These are phyloP conservation scores for Cyclospora cayetanensis DNA, from an alignment of 169 alveolate genomes.

Conservation along the genomic window DNA sequence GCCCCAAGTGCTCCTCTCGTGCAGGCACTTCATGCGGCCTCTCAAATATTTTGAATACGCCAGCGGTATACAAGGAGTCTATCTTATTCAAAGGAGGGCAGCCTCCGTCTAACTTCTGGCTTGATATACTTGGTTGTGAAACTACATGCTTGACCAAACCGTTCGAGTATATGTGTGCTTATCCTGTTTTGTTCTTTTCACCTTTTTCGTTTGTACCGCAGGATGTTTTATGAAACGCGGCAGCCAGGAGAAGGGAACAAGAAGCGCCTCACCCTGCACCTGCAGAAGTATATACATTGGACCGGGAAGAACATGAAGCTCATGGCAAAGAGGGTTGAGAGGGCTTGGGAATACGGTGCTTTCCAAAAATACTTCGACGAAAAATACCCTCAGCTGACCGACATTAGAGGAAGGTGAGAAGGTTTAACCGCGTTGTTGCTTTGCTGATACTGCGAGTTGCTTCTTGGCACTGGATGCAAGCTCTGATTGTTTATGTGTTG, in stretches of 20 bases:
- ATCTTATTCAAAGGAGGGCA: too few species aligned
- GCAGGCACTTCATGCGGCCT: too few species aligned
- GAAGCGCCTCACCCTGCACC: constrained; percentile 60
- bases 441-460: not conserved
- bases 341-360: constrained; percentile 87
- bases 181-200: not conserved
- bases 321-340: constrained; percentile 80
- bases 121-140: too few species aligned
- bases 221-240: constrained; percentile 74
- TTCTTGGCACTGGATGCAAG: not conserved
- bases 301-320: constrained; percentile 83
- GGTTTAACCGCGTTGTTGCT: not conserved
- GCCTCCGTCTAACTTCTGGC: too few species aligned
- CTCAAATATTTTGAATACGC: too few species aligned
- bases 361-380: constrained; percentile 78
- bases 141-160: too few species aligned
- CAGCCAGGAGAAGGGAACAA: constrained; percentile 60
- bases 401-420: constrained; percentile 66
- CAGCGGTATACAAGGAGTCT: too few species aligned
- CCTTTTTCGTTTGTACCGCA: not conserved
- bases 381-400: constrained; percentile 63
- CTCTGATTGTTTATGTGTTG: not conserved
- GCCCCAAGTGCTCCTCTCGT: too few species aligned
- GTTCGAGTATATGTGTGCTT: too few species aligned
- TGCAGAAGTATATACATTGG: constrained; percentile 71